Evolutionary conservation across 148 eudicot species (phyloP), one percentile per base, ranked within the genome.

Genomic region (Oxyria digyna): DNA sequence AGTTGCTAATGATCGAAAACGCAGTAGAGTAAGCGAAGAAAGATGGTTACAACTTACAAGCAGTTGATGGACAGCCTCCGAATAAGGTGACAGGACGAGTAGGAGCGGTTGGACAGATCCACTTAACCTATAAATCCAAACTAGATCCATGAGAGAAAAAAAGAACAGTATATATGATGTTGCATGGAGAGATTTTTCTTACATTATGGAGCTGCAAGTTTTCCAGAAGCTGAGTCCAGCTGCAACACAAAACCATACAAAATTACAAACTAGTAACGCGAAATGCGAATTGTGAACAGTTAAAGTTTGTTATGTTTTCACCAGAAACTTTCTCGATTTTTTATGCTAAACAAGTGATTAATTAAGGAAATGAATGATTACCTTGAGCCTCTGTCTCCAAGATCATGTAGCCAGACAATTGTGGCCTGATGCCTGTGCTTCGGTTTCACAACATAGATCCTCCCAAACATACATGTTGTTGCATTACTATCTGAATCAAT

Each of bases 21-120:
- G 3, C 7, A 49, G 24, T 18, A 18, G 0, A 15, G 10, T 14
- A 23, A 18, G 59, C 6, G 59, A 23, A 54, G 31, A 9, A 54
- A 54, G 40, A 21, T 42, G 62, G n/a, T n/a, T n/a, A n/a, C n/a
- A n/a, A n/a, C 89, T 85, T 79, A 90, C 96, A 90, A 62, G 96
- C 84, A 55, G 94, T 87, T 78, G 77, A 82, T 64, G 94, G 82
- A 76, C 81, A 84, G 64, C 96, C 96, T 52, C 96, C 96, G 65
- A 84, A 83, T 62, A 84, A 57, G 35, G 87, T 80, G 37, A 86
- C 85, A 33, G 86, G 89, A 29, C 94, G 89, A 67, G 84, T 81
- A 48, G 97, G 97, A 77, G 97, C 97, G 69, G 91, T 87, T 72
- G 97, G 94, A 74, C 91, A 91, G 72, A 91, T 91, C 94, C 97